phyloP scores from a whole-genome alignment of 2,329 filamentous ascomycete genomes.

The Colletotrichum neosansevieriae region DNA sequence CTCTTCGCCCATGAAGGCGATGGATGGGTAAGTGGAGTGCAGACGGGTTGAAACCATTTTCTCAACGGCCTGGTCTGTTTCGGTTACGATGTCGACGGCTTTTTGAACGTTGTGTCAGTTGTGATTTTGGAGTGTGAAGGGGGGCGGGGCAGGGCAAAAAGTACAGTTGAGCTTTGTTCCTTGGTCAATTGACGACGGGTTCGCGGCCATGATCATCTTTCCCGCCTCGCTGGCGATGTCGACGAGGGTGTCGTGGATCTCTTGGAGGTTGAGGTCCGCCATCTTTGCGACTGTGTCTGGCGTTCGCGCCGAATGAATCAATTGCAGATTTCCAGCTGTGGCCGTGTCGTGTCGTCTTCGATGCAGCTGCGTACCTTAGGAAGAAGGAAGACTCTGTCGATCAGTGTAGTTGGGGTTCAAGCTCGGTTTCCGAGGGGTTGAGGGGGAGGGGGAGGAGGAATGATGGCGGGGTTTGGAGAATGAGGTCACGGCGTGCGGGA shows the following conservation, averaged over 20 bases:
- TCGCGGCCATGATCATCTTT: constrained; percentile 71
- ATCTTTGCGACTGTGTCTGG: constrained; percentile 51
- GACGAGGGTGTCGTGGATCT: constrained; percentile 72
- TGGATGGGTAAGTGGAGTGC: constrained; percentile 63
- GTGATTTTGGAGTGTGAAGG: too few species aligned
- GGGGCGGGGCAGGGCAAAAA: constrained; percentile 20
- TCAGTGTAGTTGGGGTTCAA: constrained; percentile 3
- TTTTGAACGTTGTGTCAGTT: constrained; percentile 15
- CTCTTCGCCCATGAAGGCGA: constrained; percentile 80
- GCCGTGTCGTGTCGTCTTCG: background rate
- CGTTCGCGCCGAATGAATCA: background rate
- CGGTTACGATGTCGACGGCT: constrained; percentile 78
- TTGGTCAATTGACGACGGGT: constrained; percentile 67
- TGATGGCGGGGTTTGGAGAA: constrained; percentile 30
- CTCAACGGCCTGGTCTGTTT: constrained; percentile 75
- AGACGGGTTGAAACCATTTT: constrained; percentile 69
- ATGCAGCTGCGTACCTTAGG: background rate
- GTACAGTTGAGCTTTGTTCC: constrained; percentile 75
- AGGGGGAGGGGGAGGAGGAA: background rate
- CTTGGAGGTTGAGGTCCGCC: constrained; percentile 69
- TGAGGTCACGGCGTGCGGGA: constrained; percentile 30
- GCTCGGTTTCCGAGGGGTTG: constrained; percentile 21
- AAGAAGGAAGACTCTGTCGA: background rate
- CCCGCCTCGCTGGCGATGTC: constrained; percentile 73
- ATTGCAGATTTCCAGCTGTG: background rate